Evolutionary conservation across 169 alveolate genomes (phyloP).

Genomic region (Plasmodium gonderi): DNA sequence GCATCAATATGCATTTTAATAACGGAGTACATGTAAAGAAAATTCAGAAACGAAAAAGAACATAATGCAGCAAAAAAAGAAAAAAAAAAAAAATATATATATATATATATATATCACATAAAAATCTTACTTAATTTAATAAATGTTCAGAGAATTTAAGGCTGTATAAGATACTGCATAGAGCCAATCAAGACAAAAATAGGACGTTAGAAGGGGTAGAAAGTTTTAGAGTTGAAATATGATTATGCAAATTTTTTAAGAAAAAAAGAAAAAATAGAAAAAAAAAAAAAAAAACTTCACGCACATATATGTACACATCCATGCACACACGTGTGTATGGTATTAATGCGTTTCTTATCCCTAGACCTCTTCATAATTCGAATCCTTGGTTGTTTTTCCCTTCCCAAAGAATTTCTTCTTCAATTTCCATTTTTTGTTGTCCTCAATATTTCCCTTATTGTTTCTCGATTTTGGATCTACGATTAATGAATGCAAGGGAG

Average conservation of each 20-base stretch:
- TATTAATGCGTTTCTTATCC: not conserved
- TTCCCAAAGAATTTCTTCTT: slow-evolving; percentile 58
- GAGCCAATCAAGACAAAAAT: no score
- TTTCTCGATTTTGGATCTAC: not conserved
- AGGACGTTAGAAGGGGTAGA: no score
- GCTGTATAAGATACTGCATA: no score
- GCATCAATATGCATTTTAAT: not conserved
- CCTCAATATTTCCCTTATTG: slow-evolving; percentile 4
- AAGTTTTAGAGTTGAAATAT: no score
- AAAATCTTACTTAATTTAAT: not conserved
- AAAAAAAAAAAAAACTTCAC: not conserved
- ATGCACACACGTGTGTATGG: not conserved
- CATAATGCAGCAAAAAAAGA: not conserved
- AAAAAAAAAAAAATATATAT: not conserved
- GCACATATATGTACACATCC: not conserved
- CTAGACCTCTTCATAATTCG: slow-evolving; percentile 25
- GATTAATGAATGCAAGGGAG: not conserved
- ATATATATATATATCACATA: no score
- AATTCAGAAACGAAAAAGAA: not conserved
- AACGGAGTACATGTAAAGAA: no score
- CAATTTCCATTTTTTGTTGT: slow-evolving; percentile 8
- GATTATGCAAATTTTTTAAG: no score
- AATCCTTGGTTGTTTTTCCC: slow-evolving; percentile 45
- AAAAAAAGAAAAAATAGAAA: not conserved
- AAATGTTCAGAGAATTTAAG: not conserved